Base-by-base conservation (phyloP, 306 rosid genomes). In the Boehmeria nivea region DNA sequence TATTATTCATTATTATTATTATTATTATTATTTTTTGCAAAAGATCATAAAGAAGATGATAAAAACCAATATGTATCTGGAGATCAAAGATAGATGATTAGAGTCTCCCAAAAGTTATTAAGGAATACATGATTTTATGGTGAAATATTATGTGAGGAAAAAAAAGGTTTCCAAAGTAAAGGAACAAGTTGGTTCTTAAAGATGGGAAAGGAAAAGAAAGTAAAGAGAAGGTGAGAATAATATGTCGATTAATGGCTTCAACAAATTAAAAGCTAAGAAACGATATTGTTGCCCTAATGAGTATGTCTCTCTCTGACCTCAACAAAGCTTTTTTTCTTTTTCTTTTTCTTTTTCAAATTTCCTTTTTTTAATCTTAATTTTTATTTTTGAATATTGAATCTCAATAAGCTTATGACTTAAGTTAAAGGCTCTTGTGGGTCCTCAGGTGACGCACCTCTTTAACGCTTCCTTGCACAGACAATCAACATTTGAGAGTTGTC, bases 121-220 rank as follows among this genome's bases (percentile, higher is more conserved):
- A 51, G 72, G 57, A 60, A 57, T 68, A 70, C 42, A 31, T 31
- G 9, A 66, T 66, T 60, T 68, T 57, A 51, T 44, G 66, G 68
- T 78, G 71, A 34, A 25, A 69, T 51, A 44, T 43, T 43, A 13
- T 12, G 17, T 12, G 6, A 40, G 12, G 1, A n/a, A 59, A 52
- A 69, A 61, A 76, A 83, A 78, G 82, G 85, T 71, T 80, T 78
- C n/a, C 57, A 62, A 73, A 76, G 80, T 54, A 62, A 79, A 67
- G 68, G 69, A 67, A 64, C 63, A 57, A 70, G 44, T 62, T n/a
- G n/a, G n/a, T n/a, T 73, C 81, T 69, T 71, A 59, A 59, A 80
- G 69, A 67, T 6, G 18, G 20, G 62, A 22, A 61, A 56, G 53
- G 63, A 66, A 69, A 66, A 54, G 60, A 61, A 76, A 54, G 15